Percentiles rank a stretch among this genome's conserved stretches.
These are phyloP conservation scores for Oropetium thomaeum DNA, from an alignment of 176 grass and related monocot species.

Conservation along the genomic window DNA sequence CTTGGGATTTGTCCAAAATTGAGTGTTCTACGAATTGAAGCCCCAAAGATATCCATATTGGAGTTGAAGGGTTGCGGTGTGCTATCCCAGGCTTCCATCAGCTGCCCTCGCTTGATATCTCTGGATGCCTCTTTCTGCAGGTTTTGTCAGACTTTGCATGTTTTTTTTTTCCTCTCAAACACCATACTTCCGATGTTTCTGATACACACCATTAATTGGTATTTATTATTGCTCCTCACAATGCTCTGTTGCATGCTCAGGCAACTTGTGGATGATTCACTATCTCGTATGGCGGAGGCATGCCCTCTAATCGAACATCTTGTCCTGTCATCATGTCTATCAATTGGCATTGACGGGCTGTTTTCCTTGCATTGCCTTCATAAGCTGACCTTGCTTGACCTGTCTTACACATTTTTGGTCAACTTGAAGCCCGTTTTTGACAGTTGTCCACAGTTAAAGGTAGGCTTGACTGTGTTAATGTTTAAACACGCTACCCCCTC, in stretches of 20 bases:
- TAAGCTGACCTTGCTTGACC: conserved; percentile 74
- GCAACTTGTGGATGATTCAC: conserved; percentile 75
- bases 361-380: conserved; percentile 80
- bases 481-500: no score
- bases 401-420: conserved; percentile 95
- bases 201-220: neutral
- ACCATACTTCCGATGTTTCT: conserved; percentile 8
- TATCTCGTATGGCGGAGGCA: conserved; percentile 51
- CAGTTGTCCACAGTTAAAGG: conserved; percentile 78
- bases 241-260: conserved; percentile 49
- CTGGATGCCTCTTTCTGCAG: conserved; percentile 99
- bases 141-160: no score
- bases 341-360: conserved; percentile 60
- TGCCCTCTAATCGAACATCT: conserved; percentile 75
- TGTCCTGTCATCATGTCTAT: conserved; percentile 80
- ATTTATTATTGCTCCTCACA: conserved; percentile 16
- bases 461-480: conserved; percentile 22
- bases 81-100: conserved; percentile 74
- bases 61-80: conserved; percentile 92
- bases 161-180: no score
- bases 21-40: conserved; percentile 60
- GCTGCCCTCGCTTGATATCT: conserved; percentile 73
- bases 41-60: conserved; percentile 81
- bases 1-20: conserved; percentile 93
- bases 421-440: conserved; percentile 89